Conservation (phyloP, 106 monocot genomes). For the Vanilla planifolia region DNA sequence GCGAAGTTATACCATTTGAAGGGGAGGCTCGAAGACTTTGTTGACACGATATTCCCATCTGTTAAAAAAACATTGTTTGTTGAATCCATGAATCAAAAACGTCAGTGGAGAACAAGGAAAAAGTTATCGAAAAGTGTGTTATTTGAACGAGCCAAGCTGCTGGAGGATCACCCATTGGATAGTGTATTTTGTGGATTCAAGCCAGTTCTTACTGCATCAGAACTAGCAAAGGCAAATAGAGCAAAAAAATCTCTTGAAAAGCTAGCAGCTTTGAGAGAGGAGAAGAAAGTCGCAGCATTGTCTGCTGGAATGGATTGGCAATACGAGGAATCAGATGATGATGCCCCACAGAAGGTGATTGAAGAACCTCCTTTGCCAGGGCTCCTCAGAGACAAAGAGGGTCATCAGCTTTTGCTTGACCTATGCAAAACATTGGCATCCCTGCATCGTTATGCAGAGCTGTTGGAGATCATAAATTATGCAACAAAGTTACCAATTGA, state of each 20-base stretch:
- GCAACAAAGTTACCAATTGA: constrained; percentile 37
- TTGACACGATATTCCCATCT: constrained; percentile 43
- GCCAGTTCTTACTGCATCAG: constrained; percentile 59
- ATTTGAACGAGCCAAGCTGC: constrained; percentile 62
- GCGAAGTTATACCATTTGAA: constrained; percentile 69
- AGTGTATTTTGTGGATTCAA: constrained; percentile 58
- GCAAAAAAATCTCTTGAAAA: constrained; percentile 67
- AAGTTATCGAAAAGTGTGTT: constrained; percentile 50
- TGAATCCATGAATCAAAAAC: constrained; percentile 53
- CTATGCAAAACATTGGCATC: constrained; percentile 67
- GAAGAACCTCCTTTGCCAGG: constrained; percentile 66
- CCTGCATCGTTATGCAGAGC: constrained; percentile 62
- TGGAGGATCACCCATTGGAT: constrained; percentile 51
- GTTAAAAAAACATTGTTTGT: constrained; percentile 64
- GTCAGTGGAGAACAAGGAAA: constrained; percentile 41
- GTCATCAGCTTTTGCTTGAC: constrained; percentile 61
- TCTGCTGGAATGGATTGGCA: constrained; percentile 64
- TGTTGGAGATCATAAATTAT: constrained; percentile 61
- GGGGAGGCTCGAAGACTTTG: constrained; percentile 72
- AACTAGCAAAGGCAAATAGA: constrained; percentile 65
- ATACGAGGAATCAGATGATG: constrained; percentile 73
- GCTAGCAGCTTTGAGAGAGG: constrained; percentile 39
- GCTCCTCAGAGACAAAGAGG: constrained; percentile 59
- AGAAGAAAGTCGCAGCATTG: constrained; percentile 47
- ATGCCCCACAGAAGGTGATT: constrained; percentile 29